phyloP scores from a whole-genome alignment of 345 rosid genomes.

The Citrus sp. region DNA sequence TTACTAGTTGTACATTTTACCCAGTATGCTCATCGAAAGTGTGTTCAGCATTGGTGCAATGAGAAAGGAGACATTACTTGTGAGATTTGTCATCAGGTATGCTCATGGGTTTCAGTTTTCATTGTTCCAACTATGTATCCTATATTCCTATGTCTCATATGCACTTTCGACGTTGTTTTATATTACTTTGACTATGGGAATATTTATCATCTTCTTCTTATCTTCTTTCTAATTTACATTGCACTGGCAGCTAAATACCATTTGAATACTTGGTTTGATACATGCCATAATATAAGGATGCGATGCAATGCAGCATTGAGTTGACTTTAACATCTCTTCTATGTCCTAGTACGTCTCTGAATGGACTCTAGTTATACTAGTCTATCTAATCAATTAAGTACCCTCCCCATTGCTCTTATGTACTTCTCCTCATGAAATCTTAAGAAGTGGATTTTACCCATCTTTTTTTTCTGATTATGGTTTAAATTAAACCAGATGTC shows the following conservation, averaged over 20 bases:
- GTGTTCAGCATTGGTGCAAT: slow-evolving; percentile 96
- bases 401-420: background rate
- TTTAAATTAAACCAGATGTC: background rate
- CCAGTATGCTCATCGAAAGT: slow-evolving; percentile 88
- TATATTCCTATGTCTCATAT: background rate
- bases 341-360: background rate
- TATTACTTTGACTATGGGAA: background rate
- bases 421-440: background rate
- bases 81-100: slow-evolving; percentile 95
- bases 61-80: slow-evolving; percentile 89
- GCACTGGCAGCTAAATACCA: background rate
- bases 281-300: background rate
- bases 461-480: background rate
- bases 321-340: background rate
- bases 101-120: background rate
- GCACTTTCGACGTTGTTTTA: background rate
- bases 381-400: background rate
- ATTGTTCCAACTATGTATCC: background rate
- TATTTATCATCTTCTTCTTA: background rate
- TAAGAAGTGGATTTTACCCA: background rate
- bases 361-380: background rate
- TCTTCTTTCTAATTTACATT: background rate
- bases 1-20: background rate
- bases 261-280: background rate
- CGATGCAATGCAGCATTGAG: background rate